These are phyloP conservation scores for Debaryomyces maramus DNA, from an alignment of 805 yeast species.

Conservation along the genomic window DNA sequence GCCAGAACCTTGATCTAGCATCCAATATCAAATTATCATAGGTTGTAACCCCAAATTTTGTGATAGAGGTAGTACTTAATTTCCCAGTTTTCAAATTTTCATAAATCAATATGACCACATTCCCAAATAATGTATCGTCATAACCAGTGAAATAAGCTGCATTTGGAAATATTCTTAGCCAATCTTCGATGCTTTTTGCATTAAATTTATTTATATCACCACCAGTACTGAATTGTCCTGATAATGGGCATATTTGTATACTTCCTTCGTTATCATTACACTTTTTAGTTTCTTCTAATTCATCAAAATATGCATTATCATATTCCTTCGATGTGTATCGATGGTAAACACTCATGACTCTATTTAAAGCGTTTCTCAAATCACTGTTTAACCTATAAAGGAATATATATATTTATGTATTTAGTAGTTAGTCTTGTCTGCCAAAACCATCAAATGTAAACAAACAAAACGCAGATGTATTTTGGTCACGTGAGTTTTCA, in stretches of 20 bases:
- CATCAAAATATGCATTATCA: slow-evolving; percentile 19
- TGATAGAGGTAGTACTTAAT: slow-evolving; percentile 55
- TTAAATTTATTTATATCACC: slow-evolving; percentile 12
- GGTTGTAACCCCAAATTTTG: slow-evolving; percentile 66
- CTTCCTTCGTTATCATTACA: slow-evolving; percentile 1
- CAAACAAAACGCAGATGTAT: not conserved
- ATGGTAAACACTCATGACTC: slow-evolving; percentile 36
- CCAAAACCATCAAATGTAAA: slow-evolving; percentile 2
- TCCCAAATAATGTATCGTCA: slow-evolving; percentile 53
- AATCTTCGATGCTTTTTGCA: slow-evolving; percentile 14
- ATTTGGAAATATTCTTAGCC: slow-evolving; percentile 45
- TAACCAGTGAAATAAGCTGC: slow-evolving; percentile 55
- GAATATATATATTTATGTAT: not conserved
- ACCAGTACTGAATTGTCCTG: slow-evolving; percentile 19
- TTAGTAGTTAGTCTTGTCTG: not conserved
- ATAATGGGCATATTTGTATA: slow-evolving; percentile 23
- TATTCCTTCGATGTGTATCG: slow-evolving; percentile 41
- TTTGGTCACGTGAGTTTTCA: slow-evolving; percentile 5
- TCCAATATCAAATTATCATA: slow-evolving; percentile 59
- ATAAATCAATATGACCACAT: slow-evolving; percentile 50
- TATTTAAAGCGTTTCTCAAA: not conserved
- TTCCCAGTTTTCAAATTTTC: slow-evolving; percentile 46
- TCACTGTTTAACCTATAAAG: slow-evolving; percentile 2
- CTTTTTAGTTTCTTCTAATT: not conserved
- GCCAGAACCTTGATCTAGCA: slow-evolving; percentile 66